Base-by-base conservation (phyloP, 2,329 filamentous ascomycete genomes). In the Sporothrix pallida region DNA sequence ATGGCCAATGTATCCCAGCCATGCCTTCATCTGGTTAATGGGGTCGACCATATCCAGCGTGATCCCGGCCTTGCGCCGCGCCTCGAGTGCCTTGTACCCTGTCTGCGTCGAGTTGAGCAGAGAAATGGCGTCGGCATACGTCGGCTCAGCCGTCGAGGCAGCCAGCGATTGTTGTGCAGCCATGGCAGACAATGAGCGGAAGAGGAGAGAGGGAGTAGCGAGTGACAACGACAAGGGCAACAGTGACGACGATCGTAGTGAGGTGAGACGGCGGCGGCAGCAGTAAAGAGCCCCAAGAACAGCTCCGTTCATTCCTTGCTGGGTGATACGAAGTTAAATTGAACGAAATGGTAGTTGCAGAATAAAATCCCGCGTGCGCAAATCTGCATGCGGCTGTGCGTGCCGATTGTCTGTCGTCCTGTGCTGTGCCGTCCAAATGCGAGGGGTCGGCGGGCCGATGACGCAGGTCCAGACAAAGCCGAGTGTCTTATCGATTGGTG, bases 21-120 rank as follows among this genome's bases (percentile, higher is more conserved):
- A 97, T 75, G 90, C 87, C 76, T 89, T 87, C 89, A 97, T 97
- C 81, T 97, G 93, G 2, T 89, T 88, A 67, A 96, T 90, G 9
- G 92, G 85, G 73, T 76, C 75, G 86, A 60, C 85, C 74, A 89
- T 86, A 81, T 96, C 92, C 78, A 93, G 90, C 42, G 86, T 88
- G 75, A 90, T 84, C 23, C 93, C 92, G 20, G 91, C 92, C 80
- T 93, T 93, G 72, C 90, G 88, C 70, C 96, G 90, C 70, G 91
- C 90, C 80, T 97, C 90, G 20, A 98, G 88, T 70, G 94, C 88
- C 68, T 92, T 89, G 80, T 92, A 95, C 71, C 97, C 97, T 58
- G 93, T 94, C 82, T 99, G 96, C 70, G 98, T 89, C 62, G 93
- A 92, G 82, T 98, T 98, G 79, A 98, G 88, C 54, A 92, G 90